Evolutionary conservation across 257 asterid species (phyloP), one percentile per base, ranked within the genome.

Genomic region (Pogostemon cablin): DNA sequence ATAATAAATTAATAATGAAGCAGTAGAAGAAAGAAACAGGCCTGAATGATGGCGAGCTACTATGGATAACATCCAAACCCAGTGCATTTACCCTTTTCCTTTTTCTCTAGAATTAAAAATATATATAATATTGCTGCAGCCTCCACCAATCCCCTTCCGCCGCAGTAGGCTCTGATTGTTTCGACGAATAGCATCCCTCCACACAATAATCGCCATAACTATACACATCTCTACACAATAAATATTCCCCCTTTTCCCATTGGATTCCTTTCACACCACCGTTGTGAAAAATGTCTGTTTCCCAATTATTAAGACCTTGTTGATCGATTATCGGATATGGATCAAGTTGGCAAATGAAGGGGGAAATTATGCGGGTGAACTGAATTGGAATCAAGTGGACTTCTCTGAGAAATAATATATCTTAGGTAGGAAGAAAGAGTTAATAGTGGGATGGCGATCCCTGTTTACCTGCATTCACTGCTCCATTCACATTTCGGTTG

Each of bases 241-340:
- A 75, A 76, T 79, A 59, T 61, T 62, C 65, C 61, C 67, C 32
- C 20, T 72, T 73, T 69, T 11, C 73, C 69, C 75, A 65, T 67
- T 74, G 80, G 88, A 81, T 78, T 73, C 86, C 82, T 67, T 83
- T 81, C 83, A 83, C 84, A 83, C 86, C 80, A 49, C 80, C 81
- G 79, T 52, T 48, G 77, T 62, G 12, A n/a, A 53, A 67, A 67
- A 63, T 71, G 80, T 67, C 77, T 50, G 82, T 66, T 60, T 74
- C 55, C 62, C 65, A 67, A 67, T 17, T 72, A 68, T 57, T 63
- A 66, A n/a, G 50, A 73, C 15, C 43, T 47, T 60, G 40, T 7
- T 53, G 70, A n/a, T 32, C 59, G 25, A 62, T 73, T 12, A 60
- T 38, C 68, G 54, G 56, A 63, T 48, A 41, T 62, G 68, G 66